Evolutionary conservation across 2,329 filamentous ascomycete species (phyloP), one percentile per base, ranked within the genome.

Genomic region (Ascochyta viciae-villosae): DNA sequence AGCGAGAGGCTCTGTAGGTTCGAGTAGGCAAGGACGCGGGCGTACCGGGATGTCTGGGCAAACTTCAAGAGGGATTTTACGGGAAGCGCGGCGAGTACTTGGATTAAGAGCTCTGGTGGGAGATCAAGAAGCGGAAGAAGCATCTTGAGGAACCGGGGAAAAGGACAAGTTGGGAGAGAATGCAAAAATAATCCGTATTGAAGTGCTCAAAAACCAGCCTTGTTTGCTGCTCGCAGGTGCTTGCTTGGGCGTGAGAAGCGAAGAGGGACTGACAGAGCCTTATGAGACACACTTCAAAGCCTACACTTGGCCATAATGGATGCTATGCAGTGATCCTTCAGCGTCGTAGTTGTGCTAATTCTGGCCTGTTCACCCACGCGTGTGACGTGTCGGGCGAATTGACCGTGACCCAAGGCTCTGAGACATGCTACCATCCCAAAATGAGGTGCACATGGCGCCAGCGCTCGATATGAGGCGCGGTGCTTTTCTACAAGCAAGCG

Each of bases 1-100:
- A 86, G 95, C 19, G 93, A 96, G 78, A 97, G 91, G 88, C 80
- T 87, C 39, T 70, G 68, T 4, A 76, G 60, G 45, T 66, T 74
- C 24, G 67, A 64, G 15, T 59, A 65, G 9, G 73, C 72, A 12
- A 77, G 62, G 4, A 39, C 37, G 34, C 71, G 68, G 23, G 66
- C 64, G 29, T 57, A 49, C 3, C 52, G 67, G 1, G 60, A 75
- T n/a, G 73, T 74, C 41, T 66, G 59, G 26, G 66, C 71, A 59
- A 77, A 77, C 44, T 58, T 54, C 9, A 77, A 64, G 2, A 77
- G 70, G 2, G 70, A 62, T 31, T 43, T 60, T 22, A 75, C 53
- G 8, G 72, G 67, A 0, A 78, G 66, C 29, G 65, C 62, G n/a
- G 60, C 43, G 13, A 77, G 64, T 24, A 76, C 70, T 34, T 74